Conservation (phyloP, 164 flowering plant species). For the Cinnamomum chago region DNA sequence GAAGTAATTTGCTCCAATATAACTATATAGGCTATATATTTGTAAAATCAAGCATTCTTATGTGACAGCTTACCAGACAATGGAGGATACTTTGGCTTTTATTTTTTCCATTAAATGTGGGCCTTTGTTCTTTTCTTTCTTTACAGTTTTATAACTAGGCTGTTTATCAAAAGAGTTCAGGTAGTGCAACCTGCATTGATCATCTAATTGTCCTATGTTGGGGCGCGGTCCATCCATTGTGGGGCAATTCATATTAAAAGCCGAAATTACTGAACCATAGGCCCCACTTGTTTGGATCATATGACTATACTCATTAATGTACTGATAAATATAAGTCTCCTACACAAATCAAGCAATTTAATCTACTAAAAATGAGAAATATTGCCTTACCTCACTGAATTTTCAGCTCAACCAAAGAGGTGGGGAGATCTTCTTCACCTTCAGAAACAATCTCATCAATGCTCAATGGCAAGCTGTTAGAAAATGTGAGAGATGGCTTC, state of each 20-base stretch:
- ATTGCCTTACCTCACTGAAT: slow-evolving; percentile 17
- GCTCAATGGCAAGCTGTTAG: slow-evolving; percentile 46
- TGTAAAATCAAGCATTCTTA: background rate
- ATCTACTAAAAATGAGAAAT: background rate
- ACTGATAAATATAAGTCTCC: too few species aligned
- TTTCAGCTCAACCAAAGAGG: slow-evolving; percentile 27
- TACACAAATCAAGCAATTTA: background rate
- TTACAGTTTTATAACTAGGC: background rate
- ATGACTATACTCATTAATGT: too few species aligned
- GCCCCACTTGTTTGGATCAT: background rate
- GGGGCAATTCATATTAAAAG: background rate
- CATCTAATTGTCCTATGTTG: too few species aligned
- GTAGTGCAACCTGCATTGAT: background rate
- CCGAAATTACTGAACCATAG: background rate
- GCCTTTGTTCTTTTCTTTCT: background rate
- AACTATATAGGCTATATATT: background rate
- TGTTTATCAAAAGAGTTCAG: background rate
- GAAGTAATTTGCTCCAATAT: background rate
- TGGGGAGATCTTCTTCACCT: slow-evolving; percentile 28
- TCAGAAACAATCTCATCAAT: slow-evolving; percentile 73
- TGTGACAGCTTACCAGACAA: background rate
- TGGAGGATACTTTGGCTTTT: background rate
- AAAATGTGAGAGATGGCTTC: slow-evolving; percentile 71
- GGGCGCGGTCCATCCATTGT: background rate
- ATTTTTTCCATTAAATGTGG: too few species aligned